These are phyloP conservation scores for Xylariaceae sp. DNA, from an alignment of 2,329 filamentous ascomycete genomes.

Conservation along the genomic window DNA sequence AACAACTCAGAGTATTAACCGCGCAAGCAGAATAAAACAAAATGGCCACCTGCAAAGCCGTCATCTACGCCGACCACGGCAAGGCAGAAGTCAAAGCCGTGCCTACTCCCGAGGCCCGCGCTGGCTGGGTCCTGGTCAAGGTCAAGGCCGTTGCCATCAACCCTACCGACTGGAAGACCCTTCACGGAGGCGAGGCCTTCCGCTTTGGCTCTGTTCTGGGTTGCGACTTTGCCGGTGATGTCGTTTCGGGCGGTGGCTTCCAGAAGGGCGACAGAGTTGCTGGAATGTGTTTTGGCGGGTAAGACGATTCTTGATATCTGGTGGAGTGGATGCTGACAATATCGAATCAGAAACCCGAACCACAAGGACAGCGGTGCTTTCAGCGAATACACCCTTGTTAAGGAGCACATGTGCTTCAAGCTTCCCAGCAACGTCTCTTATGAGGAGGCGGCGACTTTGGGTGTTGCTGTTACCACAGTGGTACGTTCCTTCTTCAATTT, in stretches of 20 bases:
- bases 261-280: constrained; percentile 44
- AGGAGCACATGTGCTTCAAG: constrained; percentile 39
- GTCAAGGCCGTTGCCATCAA: constrained; percentile 34
- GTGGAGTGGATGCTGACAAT: not conserved
- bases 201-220: constrained; percentile 30
- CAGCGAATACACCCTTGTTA: constrained; percentile 36
- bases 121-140: constrained; percentile 32
- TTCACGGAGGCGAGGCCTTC: constrained; percentile 18
- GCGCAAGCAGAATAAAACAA: not conserved
- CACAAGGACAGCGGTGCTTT: constrained; percentile 41
- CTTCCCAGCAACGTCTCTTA: constrained; percentile 43
- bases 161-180: constrained; percentile 34
- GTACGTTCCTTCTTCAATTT: constrained; percentile 23
- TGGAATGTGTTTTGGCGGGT: constrained; percentile 30
- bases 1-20: not conserved
- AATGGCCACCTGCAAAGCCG: constrained; percentile 21
- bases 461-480: constrained; percentile 39
- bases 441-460: constrained; percentile 42
- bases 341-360: constrained; percentile 27
- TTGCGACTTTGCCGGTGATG: constrained; percentile 44
- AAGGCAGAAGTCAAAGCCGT: constrained; percentile 25
- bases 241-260: constrained; percentile 43
- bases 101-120: constrained; percentile 19
- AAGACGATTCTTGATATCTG: constrained; percentile 12
- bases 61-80: constrained; percentile 20